Evolutionary conservation across 1,139 yeast species (phyloP).

Genomic region (Lodderomyces margitis): DNA sequence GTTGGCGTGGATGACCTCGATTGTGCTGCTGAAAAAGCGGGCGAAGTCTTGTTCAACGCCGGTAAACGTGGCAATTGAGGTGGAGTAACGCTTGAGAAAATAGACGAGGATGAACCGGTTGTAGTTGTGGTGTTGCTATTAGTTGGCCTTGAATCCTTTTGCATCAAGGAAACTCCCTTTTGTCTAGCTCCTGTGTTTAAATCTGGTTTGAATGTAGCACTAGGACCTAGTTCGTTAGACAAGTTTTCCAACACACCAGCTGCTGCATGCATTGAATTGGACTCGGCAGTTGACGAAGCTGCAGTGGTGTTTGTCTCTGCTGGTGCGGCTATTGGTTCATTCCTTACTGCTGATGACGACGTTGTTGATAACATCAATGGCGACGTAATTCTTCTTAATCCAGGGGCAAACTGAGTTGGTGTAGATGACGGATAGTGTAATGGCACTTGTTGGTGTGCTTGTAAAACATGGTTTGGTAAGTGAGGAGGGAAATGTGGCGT

Average conservation of each 20-base stretch:
- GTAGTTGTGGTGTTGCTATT: not conserved
- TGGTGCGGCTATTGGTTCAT: conserved; percentile 12
- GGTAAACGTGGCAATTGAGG: conserved; percentile 12
- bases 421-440: conserved; percentile 67
- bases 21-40: conserved; percentile 11
- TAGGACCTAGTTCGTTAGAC: conserved; percentile 48
- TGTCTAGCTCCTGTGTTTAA: conserved; percentile 11
- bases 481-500: conserved; percentile 9
- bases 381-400: conserved; percentile 60
- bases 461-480: conserved; percentile 22
- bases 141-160: conserved; percentile 6
- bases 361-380: conserved; percentile 56
- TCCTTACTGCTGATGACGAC: conserved; percentile 38
- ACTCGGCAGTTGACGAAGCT: conserved; percentile 10
- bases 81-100: conserved; percentile 15
- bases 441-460: conserved; percentile 45
- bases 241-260: conserved; percentile 65
- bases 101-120: conserved; percentile 10
- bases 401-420: conserved; percentile 70
- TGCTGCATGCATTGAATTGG: conserved; percentile 37
- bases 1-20: conserved; percentile 14
- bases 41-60: conserved; percentile 4
- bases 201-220: conserved; percentile 37
- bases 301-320: not conserved
- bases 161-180: conserved; percentile 33